These are phyloP conservation scores for Lactifluus volemus DNA, from an alignment of 768 basidiomycete genomes.

Conservation along the genomic window DNA sequence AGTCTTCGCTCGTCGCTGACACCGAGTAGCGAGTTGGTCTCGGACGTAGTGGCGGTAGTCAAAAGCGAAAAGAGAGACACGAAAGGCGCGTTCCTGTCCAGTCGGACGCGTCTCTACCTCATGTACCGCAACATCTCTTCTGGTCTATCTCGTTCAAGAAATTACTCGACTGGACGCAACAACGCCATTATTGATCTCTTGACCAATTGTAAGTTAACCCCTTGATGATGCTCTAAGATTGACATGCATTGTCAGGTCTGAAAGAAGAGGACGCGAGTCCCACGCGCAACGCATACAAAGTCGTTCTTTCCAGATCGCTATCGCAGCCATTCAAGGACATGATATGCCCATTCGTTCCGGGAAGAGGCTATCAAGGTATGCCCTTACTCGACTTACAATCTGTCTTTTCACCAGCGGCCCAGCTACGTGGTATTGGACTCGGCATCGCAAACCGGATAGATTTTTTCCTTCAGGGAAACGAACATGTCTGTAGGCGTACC, in stretches of 20 bases:
- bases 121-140: not conserved
- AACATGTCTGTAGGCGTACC: conserved; percentile 17
- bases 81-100: not conserved
- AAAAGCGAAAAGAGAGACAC: not conserved
- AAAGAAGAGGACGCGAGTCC: conserved; percentile 15
- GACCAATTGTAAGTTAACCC: conserved; percentile 31
- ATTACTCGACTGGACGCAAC: conserved; percentile 23
- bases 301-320: conserved; percentile 19
- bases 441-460: conserved; percentile 21
- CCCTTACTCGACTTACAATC: not conserved
- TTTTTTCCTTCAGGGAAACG: conserved; percentile 14
- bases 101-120: not conserved
- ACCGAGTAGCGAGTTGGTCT: not conserved
- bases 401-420: not conserved
- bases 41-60: not conserved
- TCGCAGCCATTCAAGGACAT: conserved; percentile 8
- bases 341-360: conserved; percentile 11
- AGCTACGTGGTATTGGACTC: conserved; percentile 18
- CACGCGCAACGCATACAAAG: conserved; percentile 19
- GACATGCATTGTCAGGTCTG: conserved; percentile 4
- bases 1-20: not conserved
- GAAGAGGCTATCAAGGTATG: conserved; percentile 16
- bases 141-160: not conserved
- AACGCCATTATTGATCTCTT: conserved; percentile 34
- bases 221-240: not conserved